These are phyloP conservation scores for Rhinocladiella similis DNA, from an alignment of 2,329 filamentous ascomycete species.

Conservation along the genomic window DNA sequence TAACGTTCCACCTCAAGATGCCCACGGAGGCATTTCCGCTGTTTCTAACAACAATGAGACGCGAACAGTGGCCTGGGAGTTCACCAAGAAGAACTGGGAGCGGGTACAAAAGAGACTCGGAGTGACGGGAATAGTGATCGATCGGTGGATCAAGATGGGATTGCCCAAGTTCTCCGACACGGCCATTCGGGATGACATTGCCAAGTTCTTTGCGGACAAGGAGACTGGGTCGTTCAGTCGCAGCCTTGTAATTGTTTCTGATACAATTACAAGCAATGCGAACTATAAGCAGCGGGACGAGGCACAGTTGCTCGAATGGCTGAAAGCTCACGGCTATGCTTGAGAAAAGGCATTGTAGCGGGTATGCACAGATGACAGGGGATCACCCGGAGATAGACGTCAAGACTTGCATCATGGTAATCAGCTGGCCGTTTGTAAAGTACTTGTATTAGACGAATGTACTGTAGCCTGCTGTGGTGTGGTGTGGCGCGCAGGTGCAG, in stretches of 20 bases:
- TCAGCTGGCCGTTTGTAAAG: not conserved
- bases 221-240: slow-evolving; percentile 78
- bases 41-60: slow-evolving; percentile 72
- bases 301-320: slow-evolving; percentile 73
- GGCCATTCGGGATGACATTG: slow-evolving; percentile 72
- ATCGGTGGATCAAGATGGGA: slow-evolving; percentile 79
- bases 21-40: slow-evolving; percentile 76
- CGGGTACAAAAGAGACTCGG: slow-evolving; percentile 68
- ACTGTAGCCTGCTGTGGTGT: not conserved
- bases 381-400: not conserved
- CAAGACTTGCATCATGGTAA: not conserved
- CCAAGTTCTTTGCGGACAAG: slow-evolving; percentile 80
- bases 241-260: slow-evolving; percentile 79
- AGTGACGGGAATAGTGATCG: slow-evolving; percentile 81
- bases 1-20: slow-evolving; percentile 81
- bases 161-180: slow-evolving; percentile 76
- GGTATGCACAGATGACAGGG: not conserved
- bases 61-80: slow-evolving; percentile 78
- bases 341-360: slow-evolving; percentile 26
- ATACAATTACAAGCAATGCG: slow-evolving; percentile 80
- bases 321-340: slow-evolving; percentile 62
- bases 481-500: not conserved
- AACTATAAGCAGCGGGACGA: slow-evolving; percentile 79
- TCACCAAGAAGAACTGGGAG: slow-evolving; percentile 81
- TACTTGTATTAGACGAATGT: not conserved